Base-by-base conservation (phyloP, 169 alveolate species). In the Plasmodium fragile region DNA sequence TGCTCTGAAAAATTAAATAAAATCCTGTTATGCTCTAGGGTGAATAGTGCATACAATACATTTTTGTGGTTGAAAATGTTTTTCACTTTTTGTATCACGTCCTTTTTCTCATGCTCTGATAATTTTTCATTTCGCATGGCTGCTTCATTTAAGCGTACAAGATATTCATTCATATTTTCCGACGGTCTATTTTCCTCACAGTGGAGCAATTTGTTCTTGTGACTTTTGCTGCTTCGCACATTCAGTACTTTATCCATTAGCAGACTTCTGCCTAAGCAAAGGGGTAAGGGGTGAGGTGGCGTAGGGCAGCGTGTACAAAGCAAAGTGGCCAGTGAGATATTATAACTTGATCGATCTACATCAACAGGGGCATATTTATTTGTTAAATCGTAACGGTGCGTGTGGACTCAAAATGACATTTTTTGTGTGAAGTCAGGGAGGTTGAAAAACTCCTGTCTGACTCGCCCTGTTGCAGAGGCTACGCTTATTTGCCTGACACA, bases 21-120 rank as follows among this genome's bases (percentile, higher is more conserved):
- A 43, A 84, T 72, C 41, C 69, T 71, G 16, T 84, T 84, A 52
- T 84, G 79, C 53, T 84, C 71, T 49, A 84, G 36, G 4, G 83
- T 84, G 32, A 84, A 84, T 49, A 84, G 34, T n/a, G 82, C 84
- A 84, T 84, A 84, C 59, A 84, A 30, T 5, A 84, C 84, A 84
- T 84, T 84, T 84, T 73, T 84, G 52, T 32, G 78, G 41, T 84
- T 72, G 18, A 32, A 84, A 84, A 84, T 41, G 6, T 84, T 49
- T 16, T 73, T 73, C 13, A 84, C 70, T n/a, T 18, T 84, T 84
- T 53, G 5, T 7, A 73, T 5, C 5, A 73, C 59, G 0, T 72
- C 28, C 13, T 73, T 49, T 8, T 43, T 11, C 3, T 41, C 8
- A 4, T 84, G 1, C 30, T 72, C 83, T 43, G 52, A 6, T 28